A percentile compares a stretch with the other conserved stretches of the same genome.
These are phyloP conservation scores for Penicillium aurantiogriseum DNA, from an alignment of 2,329 filamentous ascomycete species.

Conservation along the genomic window DNA sequence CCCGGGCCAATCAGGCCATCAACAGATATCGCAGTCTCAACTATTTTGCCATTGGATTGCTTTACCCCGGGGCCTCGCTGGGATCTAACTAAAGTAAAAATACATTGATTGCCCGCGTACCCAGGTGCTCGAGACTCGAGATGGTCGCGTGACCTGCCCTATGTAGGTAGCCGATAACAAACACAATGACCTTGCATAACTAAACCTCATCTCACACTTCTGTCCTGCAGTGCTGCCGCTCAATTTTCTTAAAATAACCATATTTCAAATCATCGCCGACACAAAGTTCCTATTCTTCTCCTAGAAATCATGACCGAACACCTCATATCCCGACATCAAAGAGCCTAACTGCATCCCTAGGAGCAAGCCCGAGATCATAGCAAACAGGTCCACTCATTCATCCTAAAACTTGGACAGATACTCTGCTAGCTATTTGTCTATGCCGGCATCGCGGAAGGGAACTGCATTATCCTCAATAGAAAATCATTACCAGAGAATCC, in stretches of 20 bases:
- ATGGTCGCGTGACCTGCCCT: slow-evolving; percentile 1
- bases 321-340: not conserved
- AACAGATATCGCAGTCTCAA: not conserved
- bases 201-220: not conserved
- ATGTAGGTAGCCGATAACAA: not conserved
- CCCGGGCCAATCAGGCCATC: not conserved
- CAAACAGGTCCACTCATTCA: not conserved
- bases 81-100: not conserved
- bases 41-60: not conserved
- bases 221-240: not conserved
- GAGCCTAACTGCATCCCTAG: not conserved
- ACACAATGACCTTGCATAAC: not conserved
- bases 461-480: not conserved
- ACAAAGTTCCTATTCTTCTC: not conserved
- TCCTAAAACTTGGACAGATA: not conserved
- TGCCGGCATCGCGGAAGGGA: not conserved
- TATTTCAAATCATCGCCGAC: not conserved
- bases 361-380: not conserved
- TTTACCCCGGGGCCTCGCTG: not conserved
- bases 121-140: not conserved
- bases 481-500: not conserved
- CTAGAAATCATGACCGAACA: no score
- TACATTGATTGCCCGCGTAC: not conserved
- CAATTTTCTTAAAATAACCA: not conserved
- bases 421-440: not conserved